Base-by-base conservation (phyloP, 768 basidiomycete genomes). In the Psilocybe cyanescens region DNA sequence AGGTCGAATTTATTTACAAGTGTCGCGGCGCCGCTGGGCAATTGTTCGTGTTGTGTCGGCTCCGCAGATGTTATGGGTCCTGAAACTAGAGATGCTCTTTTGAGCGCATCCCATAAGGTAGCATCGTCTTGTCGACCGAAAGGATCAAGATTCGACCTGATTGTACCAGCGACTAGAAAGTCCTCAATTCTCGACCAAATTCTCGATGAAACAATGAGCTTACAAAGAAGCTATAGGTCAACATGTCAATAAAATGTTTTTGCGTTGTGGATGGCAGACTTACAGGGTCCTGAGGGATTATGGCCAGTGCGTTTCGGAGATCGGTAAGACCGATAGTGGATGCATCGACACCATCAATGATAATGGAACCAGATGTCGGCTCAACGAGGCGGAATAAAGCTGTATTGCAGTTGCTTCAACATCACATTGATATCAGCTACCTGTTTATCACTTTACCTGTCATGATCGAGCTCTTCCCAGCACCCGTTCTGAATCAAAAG, bases 391-490 rank as follows among this genome's bases (percentile, higher is more conserved):
- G 86, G 76, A 88, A 95, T 0, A 97, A 78, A 4, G 92, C 88
- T 78, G 87, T 11, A 4, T 48, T 31, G 14, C 29, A 35, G 6
- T 11, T 11, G 11, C 11, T 6, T 35, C 33, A 35, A 35, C 33
- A 7, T 50, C 24, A 3, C 12, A 4, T 8, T 49, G 9, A 17
- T 14, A 31, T 50, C 49, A 9, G 16, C 30, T 11, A 31, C 4
- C 9, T 16, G 14, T 46, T 19, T 16, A 50, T 8, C 49, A 19
- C 4, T 28, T 50, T 30, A 50, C 49, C 49, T 50, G 49, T 88
- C 89, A 96, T 90, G 59, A 97, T 89, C 1, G 90, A 91, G 6
- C 89, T 90, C 74, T 96, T 94, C 37, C 94, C 94, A 0, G 94
- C 93, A 50, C 93, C 93, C 9, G 93, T 94, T 67, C 86, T 84